Evolutionary conservation across 2,329 filamentous ascomycete genomes (phyloP).

Genomic region (Setomelanomma holmii): DNA sequence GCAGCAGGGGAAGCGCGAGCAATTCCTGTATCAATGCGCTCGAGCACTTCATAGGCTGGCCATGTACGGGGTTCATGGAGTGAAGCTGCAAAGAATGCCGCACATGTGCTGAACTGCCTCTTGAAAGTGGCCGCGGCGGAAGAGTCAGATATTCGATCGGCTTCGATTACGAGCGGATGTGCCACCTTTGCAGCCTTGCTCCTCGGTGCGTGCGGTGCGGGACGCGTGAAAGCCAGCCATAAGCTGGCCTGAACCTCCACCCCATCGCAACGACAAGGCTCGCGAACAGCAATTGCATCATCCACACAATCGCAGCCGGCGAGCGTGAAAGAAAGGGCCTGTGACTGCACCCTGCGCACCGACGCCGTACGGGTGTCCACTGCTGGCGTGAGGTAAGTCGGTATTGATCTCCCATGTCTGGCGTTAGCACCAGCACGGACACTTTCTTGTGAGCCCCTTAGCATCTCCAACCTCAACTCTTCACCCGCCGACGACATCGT

Average conservation of each 20-base stretch:
- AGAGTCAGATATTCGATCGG: constrained; percentile 21
- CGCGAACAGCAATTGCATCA: constrained; percentile 4
- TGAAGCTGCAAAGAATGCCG: constrained; percentile 17
- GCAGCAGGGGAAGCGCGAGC: constrained; percentile 9
- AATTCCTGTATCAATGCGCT: constrained; percentile 17
- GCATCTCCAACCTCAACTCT: constrained; percentile 25
- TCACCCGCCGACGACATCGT: constrained; percentile 30
- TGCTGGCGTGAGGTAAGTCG: constrained; percentile 21
- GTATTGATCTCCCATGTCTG: constrained; percentile 15
- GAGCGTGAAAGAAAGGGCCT: background rate
- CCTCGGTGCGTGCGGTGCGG: constrained; percentile 1
- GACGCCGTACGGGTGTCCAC: background rate
- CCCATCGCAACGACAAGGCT: too few species aligned
- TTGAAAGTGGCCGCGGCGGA: constrained; percentile 10
- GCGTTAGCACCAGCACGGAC: constrained; percentile 13
- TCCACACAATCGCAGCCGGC: background rate
- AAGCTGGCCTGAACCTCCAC: background rate
- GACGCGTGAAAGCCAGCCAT: constrained; percentile 2
- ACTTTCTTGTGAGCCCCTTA: too few species aligned
- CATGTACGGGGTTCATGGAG: constrained; percentile 11
- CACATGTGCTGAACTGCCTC: constrained; percentile 1
- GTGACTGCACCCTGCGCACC: background rate
- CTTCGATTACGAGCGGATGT: constrained; percentile 18
- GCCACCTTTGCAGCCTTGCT: constrained; percentile 14
- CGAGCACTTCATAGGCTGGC: constrained; percentile 18